These are phyloP conservation scores for Phyllosticta citribraziliensis DNA, from an alignment of 2,329 filamentous ascomycete species.

Conservation along the genomic window DNA sequence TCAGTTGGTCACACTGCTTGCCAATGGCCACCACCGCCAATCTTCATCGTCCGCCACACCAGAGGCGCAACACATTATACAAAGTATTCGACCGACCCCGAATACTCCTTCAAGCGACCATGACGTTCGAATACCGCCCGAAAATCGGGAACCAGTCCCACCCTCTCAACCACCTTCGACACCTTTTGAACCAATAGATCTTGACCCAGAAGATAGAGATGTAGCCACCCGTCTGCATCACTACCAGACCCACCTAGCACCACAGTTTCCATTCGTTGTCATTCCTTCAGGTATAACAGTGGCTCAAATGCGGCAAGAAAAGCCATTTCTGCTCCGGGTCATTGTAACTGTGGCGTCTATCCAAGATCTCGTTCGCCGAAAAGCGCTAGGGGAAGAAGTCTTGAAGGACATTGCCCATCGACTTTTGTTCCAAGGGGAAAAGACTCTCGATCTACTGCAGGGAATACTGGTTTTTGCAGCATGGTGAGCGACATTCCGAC, in stretches of 20 bases:
- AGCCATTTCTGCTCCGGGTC: constrained; percentile 6
- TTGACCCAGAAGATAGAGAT: not conserved
- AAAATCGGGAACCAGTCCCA: not conserved
- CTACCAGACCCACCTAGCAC: constrained; percentile 6
- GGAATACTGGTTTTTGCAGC: constrained; percentile 7
- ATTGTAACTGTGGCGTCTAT: constrained; percentile 4
- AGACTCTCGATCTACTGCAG: constrained; percentile 6
- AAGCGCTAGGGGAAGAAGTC: constrained; percentile 1
- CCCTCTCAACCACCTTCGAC: not conserved
- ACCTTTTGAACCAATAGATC: constrained; percentile 1
- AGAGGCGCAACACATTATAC: not conserved
- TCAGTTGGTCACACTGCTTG: constrained; percentile 6
- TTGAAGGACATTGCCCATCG: not conserved
- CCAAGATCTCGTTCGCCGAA: constrained; percentile 3
- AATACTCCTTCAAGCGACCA: not conserved
- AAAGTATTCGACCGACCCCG: not conserved
- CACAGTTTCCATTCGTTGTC: constrained; percentile 9
- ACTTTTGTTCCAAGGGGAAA: constrained; percentile 1
- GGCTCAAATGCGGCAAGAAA: constrained; percentile 1
- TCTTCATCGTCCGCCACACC: constrained; percentile 7
- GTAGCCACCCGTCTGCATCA: constrained; percentile 3
- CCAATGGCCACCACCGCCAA: not conserved
- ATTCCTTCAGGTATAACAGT: constrained; percentile 1
- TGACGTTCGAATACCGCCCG: not conserved
- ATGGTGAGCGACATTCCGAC: not conserved